Evolutionary conservation across 805 yeast species (phyloP), one percentile per base, ranked within the genome.

Genomic region (Sungouiella thailandica): DNA sequence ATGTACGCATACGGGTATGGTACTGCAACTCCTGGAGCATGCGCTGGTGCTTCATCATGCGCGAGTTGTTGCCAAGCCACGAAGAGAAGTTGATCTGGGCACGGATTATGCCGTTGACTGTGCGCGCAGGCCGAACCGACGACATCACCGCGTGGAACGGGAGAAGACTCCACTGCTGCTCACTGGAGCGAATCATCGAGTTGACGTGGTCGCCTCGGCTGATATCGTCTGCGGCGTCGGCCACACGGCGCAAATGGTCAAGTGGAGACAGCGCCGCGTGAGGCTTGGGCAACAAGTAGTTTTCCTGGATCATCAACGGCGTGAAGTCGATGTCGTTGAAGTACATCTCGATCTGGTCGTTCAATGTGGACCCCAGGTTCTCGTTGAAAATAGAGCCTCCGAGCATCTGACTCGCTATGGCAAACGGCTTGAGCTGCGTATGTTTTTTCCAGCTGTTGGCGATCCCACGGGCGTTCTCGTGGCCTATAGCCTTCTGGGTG

Each of bases 291-390:
- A 61, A 62, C 31, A 86, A 58, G 55, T 93, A 93, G 60, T 93
- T 93, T 56, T 93, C 98, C 53, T 90, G 97, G 34, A 93, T 75
- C 97, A 93, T 90, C 41, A 90, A 68, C 4, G 98, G 97, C 1
- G 95, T 80, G 55, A 93, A 83, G 53, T 88, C 96, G 60, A 86
- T 84, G 59, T 93, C 98, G 58, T 87, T 88, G 66, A 93, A 93
- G 54, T 88, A 93, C 33, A 87, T 70, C 48, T 84, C 90, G 50
- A 90, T 80, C 53, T 87, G 84, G 43, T 87, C 95, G 57, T 80
- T 83, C 42, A 90, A 56, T 2, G 79, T 68, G 37, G 74, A 70
- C n/a, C 62, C 58, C 2, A 74, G 62, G 45, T 60, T 62, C 13
- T 66, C 72, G 36, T 78, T 65, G 57, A 78, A 83, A 11, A 76